Evolutionary conservation across 495 filamentous ascomycete genomes (phyloP).

Genomic region (Zalerion maritima): DNA sequence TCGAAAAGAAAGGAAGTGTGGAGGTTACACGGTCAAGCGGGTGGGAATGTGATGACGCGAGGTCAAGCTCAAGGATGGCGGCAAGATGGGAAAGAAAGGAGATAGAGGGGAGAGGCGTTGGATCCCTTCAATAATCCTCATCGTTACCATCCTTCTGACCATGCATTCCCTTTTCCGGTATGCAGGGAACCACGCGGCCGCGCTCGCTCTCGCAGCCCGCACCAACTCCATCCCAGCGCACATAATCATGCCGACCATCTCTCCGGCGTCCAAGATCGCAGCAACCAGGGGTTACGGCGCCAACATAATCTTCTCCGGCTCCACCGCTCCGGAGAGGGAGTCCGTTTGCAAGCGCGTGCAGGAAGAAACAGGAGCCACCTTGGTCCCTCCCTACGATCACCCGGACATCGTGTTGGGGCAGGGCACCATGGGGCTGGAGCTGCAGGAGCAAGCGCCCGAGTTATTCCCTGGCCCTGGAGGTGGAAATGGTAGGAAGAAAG

Average conservation of each 20-base stretch:
- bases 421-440: slow-evolving; percentile 76
- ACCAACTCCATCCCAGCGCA: slow-evolving; percentile 46
- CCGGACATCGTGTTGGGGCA: slow-evolving; percentile 82
- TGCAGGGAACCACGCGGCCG: slow-evolving; percentile 95
- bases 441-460: slow-evolving; percentile 52
- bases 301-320: slow-evolving; percentile 67
- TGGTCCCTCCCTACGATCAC: slow-evolving; percentile 87
- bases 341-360: slow-evolving; percentile 54
- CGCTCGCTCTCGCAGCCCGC: slow-evolving; percentile 72
- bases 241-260: slow-evolving; percentile 84
- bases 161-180: not conserved
- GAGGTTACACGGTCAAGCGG: too few species aligned
- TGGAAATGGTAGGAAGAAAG: slow-evolving; percentile 7
- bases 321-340: slow-evolving; percentile 68
- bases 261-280: slow-evolving; percentile 70
- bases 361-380: slow-evolving; percentile 50
- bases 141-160: not conserved
- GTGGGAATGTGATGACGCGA: too few species aligned
- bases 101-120: too few species aligned
- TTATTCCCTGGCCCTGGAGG: slow-evolving; percentile 17
- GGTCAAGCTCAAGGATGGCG: too few species aligned
- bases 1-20: slow-evolving; percentile 4
- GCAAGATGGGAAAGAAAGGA: too few species aligned
- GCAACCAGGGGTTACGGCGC: slow-evolving; percentile 65
- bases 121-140: too few species aligned